These are phyloP conservation scores for Penicillium sp. DNA, from an alignment of 2,329 filamentous ascomycete genomes.

Conservation along the genomic window DNA sequence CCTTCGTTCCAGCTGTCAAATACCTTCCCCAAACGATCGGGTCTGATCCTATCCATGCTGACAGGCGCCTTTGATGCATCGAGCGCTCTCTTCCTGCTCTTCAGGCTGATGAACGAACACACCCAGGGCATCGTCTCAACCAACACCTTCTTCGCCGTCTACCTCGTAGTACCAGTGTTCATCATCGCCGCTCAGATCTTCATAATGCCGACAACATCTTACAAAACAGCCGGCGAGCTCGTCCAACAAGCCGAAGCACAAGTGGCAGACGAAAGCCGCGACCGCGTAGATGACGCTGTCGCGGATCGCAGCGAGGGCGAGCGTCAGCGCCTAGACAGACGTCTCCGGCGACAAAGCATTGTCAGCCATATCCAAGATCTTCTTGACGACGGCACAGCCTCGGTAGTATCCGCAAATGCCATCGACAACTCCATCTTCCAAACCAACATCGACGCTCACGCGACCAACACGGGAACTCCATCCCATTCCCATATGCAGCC, in stretches of 20 bases:
- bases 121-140: slow-evolving; percentile 57
- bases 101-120: slow-evolving; percentile 65
- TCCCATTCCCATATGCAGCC: slow-evolving; percentile 33
- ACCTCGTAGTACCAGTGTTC: slow-evolving; percentile 65
- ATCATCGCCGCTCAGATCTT: slow-evolving; percentile 66
- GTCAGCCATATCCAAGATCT: slow-evolving; percentile 70
- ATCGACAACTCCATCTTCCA: slow-evolving; percentile 21
- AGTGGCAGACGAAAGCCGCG: slow-evolving; percentile 52
- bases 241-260: slow-evolving; percentile 64
- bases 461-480: background rate
- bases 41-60: slow-evolving; percentile 72
- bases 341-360: slow-evolving; percentile 58
- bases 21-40: slow-evolving; percentile 71
- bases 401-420: background rate
- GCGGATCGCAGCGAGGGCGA: slow-evolving; percentile 47
- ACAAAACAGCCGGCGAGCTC: slow-evolving; percentile 82
- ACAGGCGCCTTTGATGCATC: slow-evolving; percentile 82
- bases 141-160: slow-evolving; percentile 66
- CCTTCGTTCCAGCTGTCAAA: slow-evolving; percentile 82
- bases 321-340: slow-evolving; percentile 52
- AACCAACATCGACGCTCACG: slow-evolving; percentile 1
- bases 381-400: slow-evolving; percentile 50
- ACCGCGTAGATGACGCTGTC: slow-evolving; percentile 55
- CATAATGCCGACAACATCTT: slow-evolving; percentile 70
- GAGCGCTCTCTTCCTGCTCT: slow-evolving; percentile 71